phyloP scores from a whole-genome alignment of 2,329 filamentous ascomycete species.

The Aspergillus sp. region DNA sequence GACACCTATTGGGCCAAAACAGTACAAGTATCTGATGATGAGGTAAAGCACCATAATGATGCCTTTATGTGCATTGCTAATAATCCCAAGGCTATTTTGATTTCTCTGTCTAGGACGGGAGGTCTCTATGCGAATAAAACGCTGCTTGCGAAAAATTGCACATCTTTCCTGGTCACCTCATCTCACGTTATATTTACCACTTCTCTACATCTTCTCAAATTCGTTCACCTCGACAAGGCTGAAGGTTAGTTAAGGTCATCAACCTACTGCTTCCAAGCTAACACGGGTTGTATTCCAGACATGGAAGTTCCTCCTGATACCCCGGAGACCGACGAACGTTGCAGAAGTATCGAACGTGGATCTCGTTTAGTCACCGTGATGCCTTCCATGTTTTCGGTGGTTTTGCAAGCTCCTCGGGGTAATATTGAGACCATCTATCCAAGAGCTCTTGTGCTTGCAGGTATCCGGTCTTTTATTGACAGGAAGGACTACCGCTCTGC shows the following conservation, averaged over 20 bases:
- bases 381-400: constrained; percentile 79
- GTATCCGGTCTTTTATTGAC: constrained; percentile 79
- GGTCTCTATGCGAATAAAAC: constrained; percentile 75
- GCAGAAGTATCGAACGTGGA: constrained; percentile 86
- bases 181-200: constrained; percentile 90
- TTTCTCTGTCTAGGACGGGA: constrained; percentile 73
- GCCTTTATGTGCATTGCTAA: constrained; percentile 12
- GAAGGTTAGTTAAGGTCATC: constrained; percentile 54
- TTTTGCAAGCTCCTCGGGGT: constrained; percentile 92
- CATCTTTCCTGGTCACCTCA: constrained; percentile 80
- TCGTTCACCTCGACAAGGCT: constrained; percentile 73
- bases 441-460: constrained; percentile 85
- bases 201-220: constrained; percentile 88
- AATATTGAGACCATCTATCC: constrained; percentile 96
- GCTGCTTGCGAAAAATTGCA: constrained; percentile 80
- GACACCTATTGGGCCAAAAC: constrained; percentile 42
- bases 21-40: constrained; percentile 37
- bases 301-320: constrained; percentile 84
- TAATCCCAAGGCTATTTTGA: constrained; percentile 44
- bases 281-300: constrained; percentile 50
- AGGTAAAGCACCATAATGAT: constrained; percentile 29
- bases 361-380: constrained; percentile 84
- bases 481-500: constrained; percentile 78
- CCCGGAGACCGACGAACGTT: constrained; percentile 87
- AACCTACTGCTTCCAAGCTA: background rate